Evolutionary conservation across 179 eudicot species (phyloP), one percentile per base, ranked within the genome.

Genomic region (Nepenthes alata): DNA sequence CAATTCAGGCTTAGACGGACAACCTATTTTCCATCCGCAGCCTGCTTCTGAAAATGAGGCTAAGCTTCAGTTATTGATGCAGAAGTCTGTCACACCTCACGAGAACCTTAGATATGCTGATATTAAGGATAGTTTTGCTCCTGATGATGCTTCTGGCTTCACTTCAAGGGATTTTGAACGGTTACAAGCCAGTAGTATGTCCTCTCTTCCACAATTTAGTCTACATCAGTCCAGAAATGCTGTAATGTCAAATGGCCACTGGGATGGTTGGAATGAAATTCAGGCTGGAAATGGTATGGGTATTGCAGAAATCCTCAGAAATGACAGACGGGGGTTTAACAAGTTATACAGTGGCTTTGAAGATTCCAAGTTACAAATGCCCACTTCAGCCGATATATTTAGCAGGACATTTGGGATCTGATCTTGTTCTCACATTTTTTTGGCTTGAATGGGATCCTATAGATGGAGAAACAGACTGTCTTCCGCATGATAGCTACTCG

Each of bases 191-290:
- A 72, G 73, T 70, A 78, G 74, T 68, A 52, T 70, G 51, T 74
- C 86, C 38, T 75, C 84, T 51, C 81, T 70, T 73, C 65, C 85
- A n/a, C 94, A 85, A 44, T 73, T 67, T 49, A 61, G 75, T 65
- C 75, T 72, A 49, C 89, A 81, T 56, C 91, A 80, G 68, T 66
- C 84, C 35, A 86, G 91, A 69, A 78, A 64, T 73, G 64, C 76
- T 36, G 64, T 74, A 9, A 61, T 65, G 60, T 70, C 86, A 35
- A 85, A 81, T 71, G 90, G 93, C 15, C 95, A 82, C 56, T 86
- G 90, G 95, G 83, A 87, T 73, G 68, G 80, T 67, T 89, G 98
- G 96, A 81, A 65, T 77, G 93, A 83, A 45, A 62, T 70, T 54
- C 84, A 71, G 67, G 64, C 69, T 63, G 79, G 84, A 14, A 78